Percentiles rank a stretch among this genome's conserved stretches.
Conservation (phyloP, 495 filamentous ascomycete genomes). For the Haplographium delicatum region DNA sequence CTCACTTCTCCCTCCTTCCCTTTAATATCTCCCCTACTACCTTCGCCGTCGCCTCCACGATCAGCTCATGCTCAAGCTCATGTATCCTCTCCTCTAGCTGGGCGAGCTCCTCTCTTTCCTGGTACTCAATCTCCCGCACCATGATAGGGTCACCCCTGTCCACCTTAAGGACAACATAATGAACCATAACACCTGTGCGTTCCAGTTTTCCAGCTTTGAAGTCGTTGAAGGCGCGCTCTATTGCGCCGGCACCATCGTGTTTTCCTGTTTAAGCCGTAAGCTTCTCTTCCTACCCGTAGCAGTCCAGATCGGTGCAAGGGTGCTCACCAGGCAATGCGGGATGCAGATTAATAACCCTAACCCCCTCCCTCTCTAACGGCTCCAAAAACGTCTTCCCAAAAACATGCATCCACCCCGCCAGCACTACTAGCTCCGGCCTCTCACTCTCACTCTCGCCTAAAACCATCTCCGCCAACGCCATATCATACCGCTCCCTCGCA, state of each 20-base stretch:
- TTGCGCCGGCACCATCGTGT: constrained; percentile 12
- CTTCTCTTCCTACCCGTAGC: not conserved
- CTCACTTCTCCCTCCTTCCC: no score
- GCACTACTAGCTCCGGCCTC: constrained; percentile 14
- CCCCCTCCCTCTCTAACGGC: constrained; percentile 9
- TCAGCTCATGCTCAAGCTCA: no score
- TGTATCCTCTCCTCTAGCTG: no score
- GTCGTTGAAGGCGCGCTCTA: constrained; percentile 10
- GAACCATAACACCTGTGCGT: no score
- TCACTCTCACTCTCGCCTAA: constrained; percentile 1
- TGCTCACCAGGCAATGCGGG: constrained; percentile 16
- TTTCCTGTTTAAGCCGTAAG: constrained; percentile 6
- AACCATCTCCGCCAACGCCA: constrained; percentile 13
- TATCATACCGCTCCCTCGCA: constrained; percentile 14
- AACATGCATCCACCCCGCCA: constrained; percentile 21
- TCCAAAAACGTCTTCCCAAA: constrained; percentile 7
- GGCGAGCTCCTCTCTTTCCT: no score
- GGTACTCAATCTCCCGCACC: no score
- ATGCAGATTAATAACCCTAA: constrained; percentile 17
- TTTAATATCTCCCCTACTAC: no score
- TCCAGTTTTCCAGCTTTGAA: constrained; percentile 10
- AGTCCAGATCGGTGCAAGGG: not conserved
- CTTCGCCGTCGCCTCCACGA: no score
- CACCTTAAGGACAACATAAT: no score
- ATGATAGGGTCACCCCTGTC: no score